A percentile compares a stretch with the other conserved stretches of the same genome.
Evolutionary conservation across 257 asterid species (phyloP).

Genomic region (Solanum sejunctum): DNA sequence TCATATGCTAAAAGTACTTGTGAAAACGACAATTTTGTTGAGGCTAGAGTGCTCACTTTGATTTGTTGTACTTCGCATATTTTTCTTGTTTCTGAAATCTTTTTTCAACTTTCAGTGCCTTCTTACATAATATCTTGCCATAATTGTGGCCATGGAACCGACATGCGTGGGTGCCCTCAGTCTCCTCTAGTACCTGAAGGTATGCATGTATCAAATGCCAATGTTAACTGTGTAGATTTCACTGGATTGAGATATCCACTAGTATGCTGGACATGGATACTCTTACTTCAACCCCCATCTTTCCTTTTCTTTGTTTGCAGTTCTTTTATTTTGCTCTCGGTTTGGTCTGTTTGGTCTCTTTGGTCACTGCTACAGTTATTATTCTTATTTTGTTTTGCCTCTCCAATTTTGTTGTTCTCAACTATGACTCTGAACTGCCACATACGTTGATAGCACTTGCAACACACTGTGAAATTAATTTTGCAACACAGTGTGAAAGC

Average conservation of each 20-base stretch:
- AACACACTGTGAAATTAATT: background rate
- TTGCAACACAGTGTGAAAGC: background rate
- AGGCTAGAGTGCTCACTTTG: background rate
- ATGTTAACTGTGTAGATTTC: background rate
- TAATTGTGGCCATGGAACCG: slow-evolving; percentile 96
- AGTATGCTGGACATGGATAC: background rate
- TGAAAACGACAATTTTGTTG: background rate
- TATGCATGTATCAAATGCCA: slow-evolving; percentile 3
- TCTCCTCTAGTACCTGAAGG: slow-evolving; percentile 78
- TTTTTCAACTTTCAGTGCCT: slow-evolving; percentile 57
- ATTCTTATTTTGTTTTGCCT: background rate
- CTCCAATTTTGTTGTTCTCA: background rate
- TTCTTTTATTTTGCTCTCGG: background rate
- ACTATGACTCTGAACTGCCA: background rate
- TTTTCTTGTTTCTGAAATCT: slow-evolving; percentile 1
- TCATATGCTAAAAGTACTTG: background rate
- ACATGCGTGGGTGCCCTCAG: slow-evolving; percentile 96
- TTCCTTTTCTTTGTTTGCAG: background rate
- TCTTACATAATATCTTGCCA: slow-evolving; percentile 66
- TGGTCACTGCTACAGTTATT: background rate
- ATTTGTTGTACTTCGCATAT: background rate
- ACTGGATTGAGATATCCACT: background rate
- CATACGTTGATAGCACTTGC: background rate
- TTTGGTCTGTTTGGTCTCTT: background rate
- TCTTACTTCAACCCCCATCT: background rate